Conservation (phyloP, 1,284 basidiomycete species). For the Apiotrichum akiyoshidainum region DNA sequence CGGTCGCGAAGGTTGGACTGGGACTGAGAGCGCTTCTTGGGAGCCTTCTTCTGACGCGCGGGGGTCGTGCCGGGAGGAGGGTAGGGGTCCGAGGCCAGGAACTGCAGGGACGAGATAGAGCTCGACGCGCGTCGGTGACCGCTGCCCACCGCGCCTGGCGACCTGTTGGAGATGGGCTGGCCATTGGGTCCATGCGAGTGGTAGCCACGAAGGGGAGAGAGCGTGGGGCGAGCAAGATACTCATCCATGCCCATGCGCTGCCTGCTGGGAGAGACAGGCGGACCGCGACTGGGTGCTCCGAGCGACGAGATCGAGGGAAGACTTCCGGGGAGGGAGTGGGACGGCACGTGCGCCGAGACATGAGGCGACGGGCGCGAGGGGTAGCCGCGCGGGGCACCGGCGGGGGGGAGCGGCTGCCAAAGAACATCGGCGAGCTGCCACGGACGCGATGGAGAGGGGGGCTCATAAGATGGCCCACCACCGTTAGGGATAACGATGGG, state of each 20-base stretch:
- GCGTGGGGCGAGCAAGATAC: constrained; percentile 13
- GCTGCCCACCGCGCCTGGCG: background rate
- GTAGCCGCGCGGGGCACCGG: constrained; percentile 17
- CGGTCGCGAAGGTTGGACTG: constrained; percentile 35
- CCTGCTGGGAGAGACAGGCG: constrained; percentile 5
- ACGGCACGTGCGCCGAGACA: constrained; percentile 12
- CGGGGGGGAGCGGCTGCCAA: constrained; percentile 47
- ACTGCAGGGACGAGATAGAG: constrained; percentile 13
- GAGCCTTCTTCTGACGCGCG: constrained; percentile 14
- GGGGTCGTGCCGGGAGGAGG: constrained; percentile 16
- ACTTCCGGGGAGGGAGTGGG: constrained; percentile 20
- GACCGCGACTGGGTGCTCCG: constrained; percentile 1
- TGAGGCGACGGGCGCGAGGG: constrained; percentile 9
- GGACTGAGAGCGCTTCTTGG: constrained; percentile 43
- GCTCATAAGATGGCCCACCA: constrained; percentile 33
- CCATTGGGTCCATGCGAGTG: background rate
- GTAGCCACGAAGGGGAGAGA: constrained; percentile 9
- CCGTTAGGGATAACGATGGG: constrained; percentile 18
- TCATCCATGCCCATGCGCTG: constrained; percentile 19
- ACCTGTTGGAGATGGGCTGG: background rate
- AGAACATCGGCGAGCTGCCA: constrained; percentile 47
- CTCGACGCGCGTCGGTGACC: constrained; percentile 19
- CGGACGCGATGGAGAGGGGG: constrained; percentile 44
- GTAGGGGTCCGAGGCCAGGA: constrained; percentile 21
- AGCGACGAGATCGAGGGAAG: constrained; percentile 13